These are phyloP conservation scores for Eucalyptus marginata DNA, from an alignment of 345 rosid species.

Conservation along the genomic window DNA sequence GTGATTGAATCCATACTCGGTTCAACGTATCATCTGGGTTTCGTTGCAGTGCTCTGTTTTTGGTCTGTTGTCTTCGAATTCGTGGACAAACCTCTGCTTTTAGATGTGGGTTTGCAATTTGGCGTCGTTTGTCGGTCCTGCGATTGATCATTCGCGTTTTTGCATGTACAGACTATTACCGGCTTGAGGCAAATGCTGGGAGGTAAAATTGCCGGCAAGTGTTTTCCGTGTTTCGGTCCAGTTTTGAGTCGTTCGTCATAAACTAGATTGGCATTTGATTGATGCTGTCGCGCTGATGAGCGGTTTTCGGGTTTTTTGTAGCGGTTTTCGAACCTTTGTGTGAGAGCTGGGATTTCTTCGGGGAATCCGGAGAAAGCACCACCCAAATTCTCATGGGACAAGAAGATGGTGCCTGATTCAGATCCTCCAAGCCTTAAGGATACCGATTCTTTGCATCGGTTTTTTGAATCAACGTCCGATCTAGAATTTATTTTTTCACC, in stretches of 20 bases:
- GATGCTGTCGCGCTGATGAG: background rate
- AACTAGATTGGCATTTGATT: background rate
- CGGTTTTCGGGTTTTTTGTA: background rate
- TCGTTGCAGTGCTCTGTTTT: background rate
- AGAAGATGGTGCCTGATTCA: constrained; percentile 61
- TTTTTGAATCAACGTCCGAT: constrained; percentile 56
- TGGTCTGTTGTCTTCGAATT: background rate
- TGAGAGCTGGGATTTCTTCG: constrained; percentile 5
- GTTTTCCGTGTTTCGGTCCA: background rate
- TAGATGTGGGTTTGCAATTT: background rate
- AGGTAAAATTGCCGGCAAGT: constrained; percentile 20
- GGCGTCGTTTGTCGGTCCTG: background rate
- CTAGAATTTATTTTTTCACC: background rate
- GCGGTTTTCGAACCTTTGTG: constrained; percentile 5
- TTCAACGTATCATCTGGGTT: background rate
- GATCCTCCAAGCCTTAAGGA: constrained; percentile 60
- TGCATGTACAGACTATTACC: constrained; percentile 1
- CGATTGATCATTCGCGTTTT: background rate
- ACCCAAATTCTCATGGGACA: constrained; percentile 27
- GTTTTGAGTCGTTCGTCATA: background rate
- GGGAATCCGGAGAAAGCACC: constrained; percentile 13
- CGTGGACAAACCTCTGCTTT: background rate
- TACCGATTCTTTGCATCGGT: constrained; percentile 32
- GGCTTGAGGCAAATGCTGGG: constrained; percentile 8
- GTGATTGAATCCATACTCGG: no score